These are phyloP conservation scores for Corylus heterophylla DNA, from an alignment of 306 rosid species.

Conservation along the genomic window DNA sequence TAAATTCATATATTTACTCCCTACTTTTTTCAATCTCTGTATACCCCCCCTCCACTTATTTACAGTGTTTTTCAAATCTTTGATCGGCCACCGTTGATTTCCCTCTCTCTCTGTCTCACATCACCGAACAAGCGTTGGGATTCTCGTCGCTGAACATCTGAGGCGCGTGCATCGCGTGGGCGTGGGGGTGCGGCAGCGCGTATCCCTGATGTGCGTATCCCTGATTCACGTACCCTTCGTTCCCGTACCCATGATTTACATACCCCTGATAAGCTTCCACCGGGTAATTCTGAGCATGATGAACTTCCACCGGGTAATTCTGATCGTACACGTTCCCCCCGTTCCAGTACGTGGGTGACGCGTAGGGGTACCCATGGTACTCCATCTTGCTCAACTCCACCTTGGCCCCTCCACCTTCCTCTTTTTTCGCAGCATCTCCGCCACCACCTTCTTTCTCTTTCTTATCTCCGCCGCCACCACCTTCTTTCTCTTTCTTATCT, in stretches of 20 bases:
- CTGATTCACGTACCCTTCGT: neutral
- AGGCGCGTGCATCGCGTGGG: conserved; percentile 34
- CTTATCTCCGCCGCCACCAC: conserved; percentile 21
- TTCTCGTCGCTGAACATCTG: conserved; percentile 85
- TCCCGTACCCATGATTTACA: conserved; percentile 4
- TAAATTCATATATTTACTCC: neutral
- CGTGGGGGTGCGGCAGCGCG: conserved; percentile 23
- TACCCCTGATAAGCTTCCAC: conserved; percentile 18
- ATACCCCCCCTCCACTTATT: conserved; percentile 10
- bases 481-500: conserved; percentile 33
- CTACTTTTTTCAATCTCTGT: neutral
- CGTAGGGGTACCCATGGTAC: conserved; percentile 43
- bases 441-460: conserved; percentile 27
- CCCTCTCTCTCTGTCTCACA: conserved; percentile 62
- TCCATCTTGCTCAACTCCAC: conserved; percentile 60
- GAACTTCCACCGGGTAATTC: conserved; percentile 32
- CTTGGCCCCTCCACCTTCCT: conserved; percentile 40
- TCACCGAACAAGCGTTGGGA: conserved; percentile 81
- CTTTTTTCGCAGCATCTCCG: conserved; percentile 29
- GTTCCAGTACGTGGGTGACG: conserved; percentile 41
- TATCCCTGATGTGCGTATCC: conserved; percentile 38
- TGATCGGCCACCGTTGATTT: neutral
- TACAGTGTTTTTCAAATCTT: neutral
- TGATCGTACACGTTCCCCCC: conserved; percentile 52
- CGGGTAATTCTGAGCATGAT: conserved; percentile 25